Percentiles rank a stretch among this genome's conserved stretches.
These are phyloP conservation scores for Annona cherimola DNA, from an alignment of 164 flowering plant genomes.

Conservation along the genomic window DNA sequence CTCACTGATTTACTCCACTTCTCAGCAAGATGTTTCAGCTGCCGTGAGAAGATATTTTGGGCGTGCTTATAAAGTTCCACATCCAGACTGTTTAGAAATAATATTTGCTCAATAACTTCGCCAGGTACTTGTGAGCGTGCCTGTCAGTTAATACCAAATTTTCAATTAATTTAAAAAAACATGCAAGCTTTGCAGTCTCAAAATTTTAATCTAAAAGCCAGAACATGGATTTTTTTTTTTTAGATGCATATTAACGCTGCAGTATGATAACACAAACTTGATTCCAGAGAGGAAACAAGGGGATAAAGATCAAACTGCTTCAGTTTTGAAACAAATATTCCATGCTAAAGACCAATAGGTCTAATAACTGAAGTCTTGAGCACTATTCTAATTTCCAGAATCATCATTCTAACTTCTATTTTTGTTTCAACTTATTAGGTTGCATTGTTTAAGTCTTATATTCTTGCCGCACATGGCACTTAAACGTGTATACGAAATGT, in stretches of 20 bases:
- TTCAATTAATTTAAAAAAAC: slow-evolving; percentile 2
- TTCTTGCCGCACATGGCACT: neutral
- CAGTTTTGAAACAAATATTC: neutral
- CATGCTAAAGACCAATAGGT: neutral
- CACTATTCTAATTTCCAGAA: neutral
- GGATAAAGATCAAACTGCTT: neutral
- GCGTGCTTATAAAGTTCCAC: slow-evolving; percentile 85
- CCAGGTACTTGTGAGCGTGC: slow-evolving; percentile 64
- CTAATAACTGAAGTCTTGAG: neutral
- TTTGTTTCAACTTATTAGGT: neutral
- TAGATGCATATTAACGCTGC: neutral
- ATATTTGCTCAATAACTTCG: slow-evolving; percentile 51
- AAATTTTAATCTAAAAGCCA: too few species aligned
- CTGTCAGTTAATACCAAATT: slow-evolving; percentile 50
- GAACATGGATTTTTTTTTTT: neutral
- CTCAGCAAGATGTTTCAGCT: slow-evolving; percentile 31
- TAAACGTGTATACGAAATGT: too few species aligned
- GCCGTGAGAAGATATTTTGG: slow-evolving; percentile 48
- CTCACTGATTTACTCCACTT: slow-evolving; percentile 12
- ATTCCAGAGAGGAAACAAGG: too few species aligned
- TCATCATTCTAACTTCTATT: neutral
- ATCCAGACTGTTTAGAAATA: slow-evolving; percentile 71
- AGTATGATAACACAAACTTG: neutral
- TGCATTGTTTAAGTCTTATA: neutral
- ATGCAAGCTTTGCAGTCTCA: neutral